A percentile compares a stretch with the other conserved stretches of the same genome.
These are phyloP conservation scores for Cercophora scortea DNA, from an alignment of 495 filamentous ascomycete genomes.

Conservation along the genomic window DNA sequence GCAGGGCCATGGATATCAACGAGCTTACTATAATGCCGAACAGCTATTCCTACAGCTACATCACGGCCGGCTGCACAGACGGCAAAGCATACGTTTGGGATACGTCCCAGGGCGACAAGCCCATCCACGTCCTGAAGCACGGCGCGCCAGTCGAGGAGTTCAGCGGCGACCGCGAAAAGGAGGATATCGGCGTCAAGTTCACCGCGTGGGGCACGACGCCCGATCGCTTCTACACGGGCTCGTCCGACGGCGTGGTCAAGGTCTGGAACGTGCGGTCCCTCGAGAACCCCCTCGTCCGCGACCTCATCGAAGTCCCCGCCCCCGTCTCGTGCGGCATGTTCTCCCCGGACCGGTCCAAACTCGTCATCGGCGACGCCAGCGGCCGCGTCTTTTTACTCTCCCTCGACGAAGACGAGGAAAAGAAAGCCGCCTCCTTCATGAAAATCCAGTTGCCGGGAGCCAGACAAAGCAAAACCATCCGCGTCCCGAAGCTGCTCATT, in stretches of 20 bases:
- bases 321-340: conserved; percentile 62
- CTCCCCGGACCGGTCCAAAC: conserved; percentile 59
- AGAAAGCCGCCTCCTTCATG: conserved; percentile 6
- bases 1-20: conserved; percentile 79
- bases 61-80: conserved; percentile 81
- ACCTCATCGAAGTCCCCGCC: conserved; percentile 42
- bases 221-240: conserved; percentile 78
- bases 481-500: conserved; percentile 33
- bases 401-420: conserved; percentile 28
- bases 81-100: conserved; percentile 85
- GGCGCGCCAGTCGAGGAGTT: conserved; percentile 58
- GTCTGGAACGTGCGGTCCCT: conserved; percentile 65
- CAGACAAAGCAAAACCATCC: conserved; percentile 12
- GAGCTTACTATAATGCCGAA: conserved; percentile 59
- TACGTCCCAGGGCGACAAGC: conserved; percentile 42
- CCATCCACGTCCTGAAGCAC: conserved; percentile 64
- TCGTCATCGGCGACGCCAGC: conserved; percentile 69
- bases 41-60: conserved; percentile 40
- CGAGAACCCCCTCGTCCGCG: conserved; percentile 50
- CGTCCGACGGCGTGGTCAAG: conserved; percentile 80
- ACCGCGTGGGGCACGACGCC: conserved; percentile 65
- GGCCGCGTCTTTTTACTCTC: conserved; percentile 66
- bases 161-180: conserved; percentile 51
- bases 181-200: conserved; percentile 77
- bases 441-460: conserved; percentile 14